A percentile compares a stretch with the other conserved stretches of the same genome.
Conservation (phyloP, 2,329 filamentous ascomycete species). For the Penicillium fuscoglaucum region DNA sequence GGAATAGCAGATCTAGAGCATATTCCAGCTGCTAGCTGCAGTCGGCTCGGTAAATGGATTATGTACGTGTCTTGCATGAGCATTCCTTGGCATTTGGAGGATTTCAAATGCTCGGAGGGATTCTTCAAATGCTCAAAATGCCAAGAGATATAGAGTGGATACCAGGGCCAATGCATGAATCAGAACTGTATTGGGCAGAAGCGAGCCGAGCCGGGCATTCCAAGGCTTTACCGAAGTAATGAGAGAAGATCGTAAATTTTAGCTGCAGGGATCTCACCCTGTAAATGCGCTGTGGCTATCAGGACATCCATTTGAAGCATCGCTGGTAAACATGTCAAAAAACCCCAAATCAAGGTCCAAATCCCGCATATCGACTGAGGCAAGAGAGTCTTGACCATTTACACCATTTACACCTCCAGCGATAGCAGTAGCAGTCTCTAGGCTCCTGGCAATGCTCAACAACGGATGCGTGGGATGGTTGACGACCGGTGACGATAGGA, state of each 20-base stretch:
- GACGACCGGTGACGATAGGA: too few species aligned
- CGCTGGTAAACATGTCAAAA: background rate
- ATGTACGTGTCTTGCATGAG: background rate
- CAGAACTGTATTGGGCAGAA: background rate
- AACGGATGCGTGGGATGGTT: too few species aligned
- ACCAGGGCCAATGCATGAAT: background rate
- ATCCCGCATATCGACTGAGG: too few species aligned
- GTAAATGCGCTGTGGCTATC: background rate
- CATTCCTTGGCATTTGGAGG: background rate
- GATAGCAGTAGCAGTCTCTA: too few species aligned
- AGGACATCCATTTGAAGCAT: background rate
- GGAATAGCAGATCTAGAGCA: background rate
- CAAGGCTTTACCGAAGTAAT: background rate
- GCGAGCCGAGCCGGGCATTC: background rate
- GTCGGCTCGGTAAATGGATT: background rate
- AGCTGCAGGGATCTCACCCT: background rate
- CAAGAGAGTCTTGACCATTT: too few species aligned
- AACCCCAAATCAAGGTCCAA: background rate
- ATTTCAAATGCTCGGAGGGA: background rate
- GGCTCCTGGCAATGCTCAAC: too few species aligned
- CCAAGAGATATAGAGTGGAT: background rate
- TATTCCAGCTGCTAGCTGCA: background rate
- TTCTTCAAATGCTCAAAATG: background rate
- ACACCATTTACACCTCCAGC: too few species aligned
- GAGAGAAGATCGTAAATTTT: background rate